phyloP scores from a whole-genome alignment of 192 early-diverging fungal genomes.

The Mortierella alpina region DNA sequence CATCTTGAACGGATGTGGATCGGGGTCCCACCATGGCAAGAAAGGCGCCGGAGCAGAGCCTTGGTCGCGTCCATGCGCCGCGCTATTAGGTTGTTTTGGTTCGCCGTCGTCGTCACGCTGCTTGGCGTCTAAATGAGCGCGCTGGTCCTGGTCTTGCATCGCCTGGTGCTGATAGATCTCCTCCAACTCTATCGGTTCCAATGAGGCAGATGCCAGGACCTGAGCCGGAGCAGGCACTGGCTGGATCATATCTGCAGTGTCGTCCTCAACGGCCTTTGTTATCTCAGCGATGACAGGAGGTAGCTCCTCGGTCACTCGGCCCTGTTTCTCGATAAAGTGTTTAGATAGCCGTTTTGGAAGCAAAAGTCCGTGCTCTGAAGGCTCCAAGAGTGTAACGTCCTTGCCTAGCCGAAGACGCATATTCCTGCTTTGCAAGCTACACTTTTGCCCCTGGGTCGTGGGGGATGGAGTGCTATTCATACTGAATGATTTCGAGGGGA shows the following conservation, averaged over 20 bases:
- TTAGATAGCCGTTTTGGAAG: conserved; percentile 12
- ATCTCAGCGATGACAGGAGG: neutral
- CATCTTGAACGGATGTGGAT: conserved; percentile 40
- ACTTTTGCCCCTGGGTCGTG: neutral
- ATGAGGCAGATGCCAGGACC: conserved; percentile 1
- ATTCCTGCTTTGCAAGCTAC: neutral
- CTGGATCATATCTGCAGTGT: too few relatives aligned
- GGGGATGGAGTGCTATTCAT: neutral
- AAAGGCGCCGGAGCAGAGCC: neutral
- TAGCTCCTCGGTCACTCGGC: neutral
- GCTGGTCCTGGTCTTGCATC: neutral
- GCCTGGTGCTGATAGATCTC: conserved; percentile 7
- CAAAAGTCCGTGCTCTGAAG: conserved; percentile 22
- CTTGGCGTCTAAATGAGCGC: neutral
- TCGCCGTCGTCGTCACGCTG: neutral
- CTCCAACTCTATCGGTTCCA: conserved; percentile 5
- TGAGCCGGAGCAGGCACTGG: too few relatives aligned
- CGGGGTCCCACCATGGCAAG: conserved; percentile 49
- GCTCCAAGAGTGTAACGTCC: conserved; percentile 33
- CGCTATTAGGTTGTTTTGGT: neutral
- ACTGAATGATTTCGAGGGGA: neutral
- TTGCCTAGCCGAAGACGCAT: conserved; percentile 34
- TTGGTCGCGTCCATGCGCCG: neutral
- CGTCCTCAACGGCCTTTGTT: too few relatives aligned
- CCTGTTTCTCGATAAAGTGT: neutral